Percentiles rank a stretch among this genome's conserved stretches.
These are phyloP conservation scores for Pseudozyma sp. DNA, from an alignment of 1,284 basidiomycete genomes.

Conservation along the genomic window DNA sequence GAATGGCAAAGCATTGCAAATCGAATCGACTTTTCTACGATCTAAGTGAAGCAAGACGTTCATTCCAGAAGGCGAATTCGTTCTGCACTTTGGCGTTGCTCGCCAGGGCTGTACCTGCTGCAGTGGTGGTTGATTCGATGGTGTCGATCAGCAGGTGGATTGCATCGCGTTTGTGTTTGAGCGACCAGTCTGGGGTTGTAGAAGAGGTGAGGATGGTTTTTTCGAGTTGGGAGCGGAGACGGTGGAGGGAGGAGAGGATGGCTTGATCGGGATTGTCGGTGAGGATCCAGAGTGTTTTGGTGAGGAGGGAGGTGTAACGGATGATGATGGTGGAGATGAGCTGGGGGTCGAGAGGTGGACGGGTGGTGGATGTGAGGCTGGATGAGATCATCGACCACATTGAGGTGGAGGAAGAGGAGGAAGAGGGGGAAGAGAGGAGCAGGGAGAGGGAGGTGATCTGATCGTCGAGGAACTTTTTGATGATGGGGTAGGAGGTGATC, in stretches of 20 bases:
- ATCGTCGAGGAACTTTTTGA: conserved; percentile 55
- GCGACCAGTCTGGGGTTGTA: neutral
- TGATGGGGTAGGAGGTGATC: conserved; percentile 52
- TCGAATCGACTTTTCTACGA: neutral
- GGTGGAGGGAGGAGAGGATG: conserved; percentile 14
- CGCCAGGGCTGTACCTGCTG: neutral
- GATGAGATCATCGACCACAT: conserved; percentile 16
- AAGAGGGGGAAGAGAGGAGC: conserved; percentile 9
- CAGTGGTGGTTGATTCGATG: conserved; percentile 3
- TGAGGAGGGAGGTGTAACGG: conserved; percentile 34
- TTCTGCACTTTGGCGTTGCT: conserved; percentile 33
- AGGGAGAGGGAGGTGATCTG: conserved; percentile 45
- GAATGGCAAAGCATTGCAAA: too few species aligned
- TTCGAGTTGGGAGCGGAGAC: conserved; percentile 18
- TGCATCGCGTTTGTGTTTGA: neutral
- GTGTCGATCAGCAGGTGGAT: conserved; percentile 4
- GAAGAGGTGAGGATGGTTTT: conserved; percentile 2
- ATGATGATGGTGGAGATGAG: conserved; percentile 9
- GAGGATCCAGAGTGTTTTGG: conserved; percentile 29
- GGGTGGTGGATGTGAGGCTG: conserved; percentile 1
- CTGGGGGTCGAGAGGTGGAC: neutral
- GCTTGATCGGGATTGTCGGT: conserved; percentile 13
- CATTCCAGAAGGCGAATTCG: conserved; percentile 47
- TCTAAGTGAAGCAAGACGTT: neutral
- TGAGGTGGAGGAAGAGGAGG: neutral